phyloP scores from a whole-genome alignment of 139 green algal species.

The Ulvella scutata region DNA sequence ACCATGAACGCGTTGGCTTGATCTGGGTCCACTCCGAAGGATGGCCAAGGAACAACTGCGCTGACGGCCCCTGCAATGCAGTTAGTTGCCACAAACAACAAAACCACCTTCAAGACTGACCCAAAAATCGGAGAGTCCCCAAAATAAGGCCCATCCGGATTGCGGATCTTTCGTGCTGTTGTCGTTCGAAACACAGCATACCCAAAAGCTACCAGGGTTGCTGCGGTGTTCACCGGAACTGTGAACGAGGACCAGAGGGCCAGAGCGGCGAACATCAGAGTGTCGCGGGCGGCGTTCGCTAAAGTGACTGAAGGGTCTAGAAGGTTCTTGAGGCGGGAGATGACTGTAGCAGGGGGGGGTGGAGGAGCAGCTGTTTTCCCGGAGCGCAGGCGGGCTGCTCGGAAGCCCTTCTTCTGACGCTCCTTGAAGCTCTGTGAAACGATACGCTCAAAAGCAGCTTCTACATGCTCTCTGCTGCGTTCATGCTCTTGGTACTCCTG shows the following conservation, averaged over 20 bases:
- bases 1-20: neutral
- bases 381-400: neutral
- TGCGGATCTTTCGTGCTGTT: neutral
- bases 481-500: neutral
- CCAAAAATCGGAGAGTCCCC: neutral
- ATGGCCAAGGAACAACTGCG: neutral
- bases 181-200: neutral
- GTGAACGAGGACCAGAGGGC: slow-evolving; percentile 1
- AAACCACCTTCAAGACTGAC: neutral
- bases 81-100: neutral
- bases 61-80: neutral
- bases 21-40: neutral
- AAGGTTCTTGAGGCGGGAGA: neutral
- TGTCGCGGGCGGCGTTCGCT: neutral
- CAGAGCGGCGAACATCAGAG: neutral
- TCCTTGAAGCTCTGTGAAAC: neutral
- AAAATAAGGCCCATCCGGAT: neutral
- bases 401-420: slow-evolving; percentile 4
- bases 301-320: neutral
- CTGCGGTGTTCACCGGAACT: neutral
- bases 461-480: neutral
- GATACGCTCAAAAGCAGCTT: neutral
- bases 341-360: too few species aligned
- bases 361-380: neutral
- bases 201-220: neutral